Conservation (phyloP, 257 asterid genomes). For the Verbascum thapsus region DNA sequence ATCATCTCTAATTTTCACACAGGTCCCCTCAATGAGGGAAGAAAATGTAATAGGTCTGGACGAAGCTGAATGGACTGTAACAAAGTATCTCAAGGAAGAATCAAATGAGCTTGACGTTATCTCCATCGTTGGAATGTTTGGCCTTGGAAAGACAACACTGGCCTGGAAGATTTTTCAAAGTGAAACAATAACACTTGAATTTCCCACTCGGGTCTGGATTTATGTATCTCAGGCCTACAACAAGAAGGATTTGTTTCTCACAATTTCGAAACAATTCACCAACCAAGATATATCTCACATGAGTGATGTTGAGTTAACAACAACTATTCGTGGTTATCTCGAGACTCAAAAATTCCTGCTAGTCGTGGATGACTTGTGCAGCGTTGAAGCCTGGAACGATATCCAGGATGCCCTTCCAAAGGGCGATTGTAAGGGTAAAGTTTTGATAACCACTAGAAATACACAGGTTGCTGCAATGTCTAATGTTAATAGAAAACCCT, state of each 20-base stretch:
- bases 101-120: background rate
- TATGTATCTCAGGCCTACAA: constrained; percentile 8
- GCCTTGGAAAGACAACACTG: constrained; percentile 22
- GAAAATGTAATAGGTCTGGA: background rate
- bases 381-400: background rate
- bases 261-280: background rate
- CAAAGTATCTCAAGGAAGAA: background rate
- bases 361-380: constrained; percentile 20
- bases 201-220: constrained; percentile 7
- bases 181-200: background rate
- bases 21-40: no score
- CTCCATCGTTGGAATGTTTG: constrained; percentile 15
- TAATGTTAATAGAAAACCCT: background rate
- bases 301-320: background rate
- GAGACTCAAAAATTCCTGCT: background rate
- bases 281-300: background rate
- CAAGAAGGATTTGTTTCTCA: constrained; percentile 5
- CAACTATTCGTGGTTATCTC: background rate
- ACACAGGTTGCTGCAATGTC: background rate
- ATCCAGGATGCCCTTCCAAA: background rate
- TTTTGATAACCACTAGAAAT: constrained; percentile 5
- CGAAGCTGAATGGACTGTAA: background rate
- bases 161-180: constrained; percentile 2
- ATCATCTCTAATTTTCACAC: no score
- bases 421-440: background rate